Evolutionary conservation across 2,329 filamentous ascomycete species (phyloP), one percentile per base, ranked within the genome.

Genomic region (Colletotrichum orbiculare): DNA sequence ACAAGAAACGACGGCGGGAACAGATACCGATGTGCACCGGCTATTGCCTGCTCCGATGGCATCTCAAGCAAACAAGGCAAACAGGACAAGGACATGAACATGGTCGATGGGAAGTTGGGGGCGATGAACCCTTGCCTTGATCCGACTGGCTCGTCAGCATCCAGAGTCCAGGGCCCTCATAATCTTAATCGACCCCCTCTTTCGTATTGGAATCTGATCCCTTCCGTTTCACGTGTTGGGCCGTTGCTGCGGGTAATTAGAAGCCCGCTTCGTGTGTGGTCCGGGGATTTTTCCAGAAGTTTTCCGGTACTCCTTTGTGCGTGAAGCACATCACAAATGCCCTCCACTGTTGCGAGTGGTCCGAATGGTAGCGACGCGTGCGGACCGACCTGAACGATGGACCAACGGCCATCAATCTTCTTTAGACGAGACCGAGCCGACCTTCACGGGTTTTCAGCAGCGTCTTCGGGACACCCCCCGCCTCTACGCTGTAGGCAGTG

Each of bases 141-240:
- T 50, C 33, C 45, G 41, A 55, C 47, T 63, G 38, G 60, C 55
- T 58, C 46, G 38, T 13, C 46, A 58, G 39, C 25, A 5, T n/a
- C 17, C 25, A 25, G 25, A 25, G 25, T 25, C 25, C 37, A 11
- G 10, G 17, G 34, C 41, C 13, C 41, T 35, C 43, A 25, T 45
- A 49, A 52, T 55, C 41, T 46, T 42, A 61, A 52, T 57, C 39
- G 57, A 52, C 25, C 62, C 45, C 33, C 48, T 12, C 35, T 25
- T 4, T 25, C 25, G 25, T 25, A 25, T 25, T 25, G 25, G 42
- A 59, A 49, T 25, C 25, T 25, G 25, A 25, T 25, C 25, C 39
- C 35, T 37, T 55, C 53, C 62, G 59, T 52, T 64, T 55, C 62
- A 64, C 62, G 62, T 64, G 62, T 46, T 39, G 34, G 46, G 45